Conservation (phyloP, 495 filamentous ascomycete species). For the Podospora pseudopauciseta region DNA sequence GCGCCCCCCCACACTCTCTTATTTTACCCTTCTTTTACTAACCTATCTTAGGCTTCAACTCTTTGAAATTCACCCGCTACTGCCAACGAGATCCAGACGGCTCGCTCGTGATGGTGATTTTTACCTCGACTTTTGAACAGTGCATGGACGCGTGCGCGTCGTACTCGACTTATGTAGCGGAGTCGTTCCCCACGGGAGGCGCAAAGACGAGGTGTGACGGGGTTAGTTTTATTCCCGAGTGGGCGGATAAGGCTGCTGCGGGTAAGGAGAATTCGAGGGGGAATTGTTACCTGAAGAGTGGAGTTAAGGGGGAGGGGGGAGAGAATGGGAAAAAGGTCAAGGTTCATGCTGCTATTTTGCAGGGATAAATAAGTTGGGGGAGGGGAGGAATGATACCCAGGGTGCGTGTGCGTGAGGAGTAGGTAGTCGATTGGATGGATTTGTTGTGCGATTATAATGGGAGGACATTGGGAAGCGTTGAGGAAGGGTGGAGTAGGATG, state of each 20-base stretch:
- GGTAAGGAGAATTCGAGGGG: conserved; percentile 32
- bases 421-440: no score
- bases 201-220: conserved; percentile 37
- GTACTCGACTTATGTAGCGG: conserved; percentile 36
- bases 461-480: no score
- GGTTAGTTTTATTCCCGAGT: conserved; percentile 44
- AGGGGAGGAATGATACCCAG: no score
- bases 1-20: neutral
- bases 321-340: conserved; percentile 28
- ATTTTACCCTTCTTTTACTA: no score
- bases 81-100: conserved; percentile 39
- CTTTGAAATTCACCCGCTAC: conserved; percentile 35
- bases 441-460: no score
- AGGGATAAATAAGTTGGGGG: no score
- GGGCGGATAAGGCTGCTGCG: conserved; percentile 38
- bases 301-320: conserved; percentile 32
- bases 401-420: no score
- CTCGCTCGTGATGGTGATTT: conserved; percentile 34
- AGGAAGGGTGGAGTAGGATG: no score
- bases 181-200: conserved; percentile 24
- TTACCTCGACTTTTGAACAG: conserved; percentile 38
- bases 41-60: conserved; percentile 29
- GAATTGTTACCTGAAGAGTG: conserved; percentile 47
- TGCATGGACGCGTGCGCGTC: conserved; percentile 49
- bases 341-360: conserved; percentile 27